These are phyloP conservation scores for Kwoniella pini DNA, from an alignment of 768 basidiomycete species.

Conservation along the genomic window DNA sequence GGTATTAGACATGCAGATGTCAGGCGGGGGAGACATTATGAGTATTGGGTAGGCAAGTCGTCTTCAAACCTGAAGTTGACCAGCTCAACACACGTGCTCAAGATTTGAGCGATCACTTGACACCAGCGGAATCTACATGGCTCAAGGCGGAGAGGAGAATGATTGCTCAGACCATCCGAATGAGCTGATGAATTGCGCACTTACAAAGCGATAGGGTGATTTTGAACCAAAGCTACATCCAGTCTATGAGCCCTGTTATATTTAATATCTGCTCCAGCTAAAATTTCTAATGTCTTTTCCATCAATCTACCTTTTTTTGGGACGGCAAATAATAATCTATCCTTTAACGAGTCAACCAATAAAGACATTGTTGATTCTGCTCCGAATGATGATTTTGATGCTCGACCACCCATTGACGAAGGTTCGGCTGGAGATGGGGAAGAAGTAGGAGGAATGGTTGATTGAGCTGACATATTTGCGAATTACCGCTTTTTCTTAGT, in stretches of 20 bases:
- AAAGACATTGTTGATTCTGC: constrained; percentile 55
- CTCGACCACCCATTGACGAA: constrained; percentile 10
- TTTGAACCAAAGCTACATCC: constrained; percentile 90
- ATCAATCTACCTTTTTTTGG: constrained; percentile 97
- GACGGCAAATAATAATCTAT: constrained; percentile 87
- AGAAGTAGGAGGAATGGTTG: constrained; percentile 8
- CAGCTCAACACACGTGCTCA: too few relatives aligned
- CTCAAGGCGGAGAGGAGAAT: too few relatives aligned
- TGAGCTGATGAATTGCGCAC: constrained; percentile 52
- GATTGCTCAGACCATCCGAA: too few relatives aligned
- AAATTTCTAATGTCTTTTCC: constrained; percentile 82
- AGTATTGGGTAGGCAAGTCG: too few relatives aligned
- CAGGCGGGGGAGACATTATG: too few relatives aligned
- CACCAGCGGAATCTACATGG: too few relatives aligned
- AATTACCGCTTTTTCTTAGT: not conserved
- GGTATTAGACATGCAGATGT: too few relatives aligned
- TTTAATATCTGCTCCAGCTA: constrained; percentile 92
- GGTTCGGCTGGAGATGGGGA: constrained; percentile 7
- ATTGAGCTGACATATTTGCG: not conserved
- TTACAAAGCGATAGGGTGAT: constrained; percentile 90
- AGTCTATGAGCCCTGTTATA: constrained; percentile 83
- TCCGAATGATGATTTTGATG: constrained; percentile 42
- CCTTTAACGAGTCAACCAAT: constrained; percentile 78
- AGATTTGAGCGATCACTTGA: too few relatives aligned
- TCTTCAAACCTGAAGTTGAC: too few relatives aligned